A percentile compares a stretch with the other conserved stretches of the same genome.
Evolutionary conservation across 345 rosid species (phyloP).

Genomic region (Salix exigua): DNA sequence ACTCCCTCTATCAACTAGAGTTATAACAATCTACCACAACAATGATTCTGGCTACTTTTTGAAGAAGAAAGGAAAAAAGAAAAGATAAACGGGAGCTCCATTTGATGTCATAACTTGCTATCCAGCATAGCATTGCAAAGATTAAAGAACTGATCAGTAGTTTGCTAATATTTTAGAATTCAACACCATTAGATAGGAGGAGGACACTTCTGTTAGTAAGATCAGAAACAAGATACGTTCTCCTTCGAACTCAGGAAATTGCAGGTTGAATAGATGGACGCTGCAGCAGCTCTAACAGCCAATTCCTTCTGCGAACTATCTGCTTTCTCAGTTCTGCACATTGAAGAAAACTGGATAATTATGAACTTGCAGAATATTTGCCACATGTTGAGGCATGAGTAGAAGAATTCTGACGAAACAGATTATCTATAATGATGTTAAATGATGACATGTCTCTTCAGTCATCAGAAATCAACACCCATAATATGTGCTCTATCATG

Average conservation of each 20-base stretch:
- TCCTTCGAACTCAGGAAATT: slow-evolving; percentile 62
- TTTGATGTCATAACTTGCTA: slow-evolving; percentile 9
- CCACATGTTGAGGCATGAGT: neutral
- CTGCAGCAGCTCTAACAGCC: slow-evolving; percentile 93
- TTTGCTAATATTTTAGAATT: neutral
- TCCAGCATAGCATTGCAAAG: neutral
- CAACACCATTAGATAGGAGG: neutral
- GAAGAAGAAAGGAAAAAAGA: neutral
- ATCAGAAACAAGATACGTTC: slow-evolving; percentile 63
- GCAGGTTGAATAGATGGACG: slow-evolving; percentile 92
- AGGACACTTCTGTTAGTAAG: neutral
- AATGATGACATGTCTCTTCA: neutral
- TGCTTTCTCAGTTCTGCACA: slow-evolving; percentile 44
- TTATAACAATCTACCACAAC: slow-evolving; percentile 1
- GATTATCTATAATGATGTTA: neutral
- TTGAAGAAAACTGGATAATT: neutral
- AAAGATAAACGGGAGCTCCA: neutral
- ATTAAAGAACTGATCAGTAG: slow-evolving; percentile 1
- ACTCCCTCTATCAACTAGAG: slow-evolving; percentile 3
- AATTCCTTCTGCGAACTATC: slow-evolving; percentile 50
- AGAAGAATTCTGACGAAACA: neutral
- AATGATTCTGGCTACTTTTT: neutral
- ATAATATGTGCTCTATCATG: neutral
- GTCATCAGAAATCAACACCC: neutral
- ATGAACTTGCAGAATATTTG: neutral